Evolutionary conservation across 352 stramenopile genomes (phyloP), one percentile per base, ranked within the genome.

Genomic region (Detonula confervacea): DNA sequence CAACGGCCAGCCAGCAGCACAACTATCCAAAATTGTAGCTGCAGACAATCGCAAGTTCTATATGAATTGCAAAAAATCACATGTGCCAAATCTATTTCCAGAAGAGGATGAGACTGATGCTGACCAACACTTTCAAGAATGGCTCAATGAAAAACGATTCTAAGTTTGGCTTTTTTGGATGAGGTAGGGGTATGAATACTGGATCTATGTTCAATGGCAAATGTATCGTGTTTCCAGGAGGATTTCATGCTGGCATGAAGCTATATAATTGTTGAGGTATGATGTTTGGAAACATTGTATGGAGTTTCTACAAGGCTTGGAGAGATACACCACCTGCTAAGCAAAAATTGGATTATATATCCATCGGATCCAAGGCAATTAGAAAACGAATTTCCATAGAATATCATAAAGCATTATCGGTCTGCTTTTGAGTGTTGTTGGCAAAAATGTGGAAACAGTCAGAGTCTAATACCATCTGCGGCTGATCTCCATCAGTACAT

Each of bases 401-500:
- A 78, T 33, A 27, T 65, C 25, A 8, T 65, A 20, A 18, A 22
- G 1, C 57, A 71, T 33, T 72, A 78, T 65, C 37, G 29, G 0
- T 59, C 59, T 12, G 69, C 69, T 22, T 42, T 42, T 11, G 11
- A 12, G 5, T 42, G 42, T 54, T 47, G 39, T 65, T 57, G 47
- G 49, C 22, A 33, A 30, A 33, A 6, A 12, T 42, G 5, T 5
- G 33, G 24, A 11, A 57, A 44, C 6, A 16, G 1, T 6, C 9
- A 60, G 1, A 20, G 11, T 20, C 24, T 29, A 16, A 46, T 57
- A 16, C 47, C 56, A 25, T 59, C 69, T 49, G 22, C 59, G 7
- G 69, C 30, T 11, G 69, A 78, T 29, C 57, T 78, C 1, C 37
- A 78, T 37, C 46, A 56, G 5, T 71, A 63, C 56, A 78, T 78